Evolutionary conservation across 1,139 yeast species (phyloP).

Genomic region (Suhomyces bribrorum): DNA sequence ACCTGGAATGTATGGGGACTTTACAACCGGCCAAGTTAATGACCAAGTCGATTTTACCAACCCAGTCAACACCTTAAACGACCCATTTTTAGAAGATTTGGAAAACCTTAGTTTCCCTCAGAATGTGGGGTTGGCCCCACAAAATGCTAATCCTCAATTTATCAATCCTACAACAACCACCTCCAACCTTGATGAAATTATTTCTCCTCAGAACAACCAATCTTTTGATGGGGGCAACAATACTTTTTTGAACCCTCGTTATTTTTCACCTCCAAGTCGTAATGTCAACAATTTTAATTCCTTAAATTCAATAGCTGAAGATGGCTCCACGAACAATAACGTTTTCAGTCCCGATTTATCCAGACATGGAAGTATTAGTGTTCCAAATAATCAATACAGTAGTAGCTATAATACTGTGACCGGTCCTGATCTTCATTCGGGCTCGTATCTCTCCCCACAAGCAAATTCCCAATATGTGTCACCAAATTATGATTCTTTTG

Average conservation of each 20-base stretch:
- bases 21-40: constrained; percentile 1
- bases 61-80: constrained; percentile 19
- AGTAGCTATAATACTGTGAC: constrained; percentile 15
- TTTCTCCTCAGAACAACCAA: constrained; percentile 29
- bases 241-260: constrained; percentile 39
- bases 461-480: constrained; percentile 18
- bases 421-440: constrained; percentile 15
- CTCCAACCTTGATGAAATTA: constrained; percentile 37
- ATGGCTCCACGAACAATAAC: constrained; percentile 17
- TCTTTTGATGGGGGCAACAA: constrained; percentile 18
- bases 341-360: constrained; percentile 35
- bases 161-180: constrained; percentile 22
- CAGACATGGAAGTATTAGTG: constrained; percentile 36
- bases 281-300: constrained; percentile 26
- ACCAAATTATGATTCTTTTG: constrained; percentile 27
- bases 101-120: constrained; percentile 23
- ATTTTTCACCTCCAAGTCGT: constrained; percentile 43
- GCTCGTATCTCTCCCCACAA: constrained; percentile 19
- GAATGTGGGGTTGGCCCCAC: constrained; percentile 5
- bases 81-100: constrained; percentile 40
- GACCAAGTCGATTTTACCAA: constrained; percentile 7
- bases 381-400: constrained; percentile 20
- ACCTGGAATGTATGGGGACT: constrained; percentile 4
- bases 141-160: constrained; percentile 9
- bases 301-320: constrained; percentile 38